phyloP scores from a whole-genome alignment of 805 yeast species.

The Lipomyces mesembrius region DNA sequence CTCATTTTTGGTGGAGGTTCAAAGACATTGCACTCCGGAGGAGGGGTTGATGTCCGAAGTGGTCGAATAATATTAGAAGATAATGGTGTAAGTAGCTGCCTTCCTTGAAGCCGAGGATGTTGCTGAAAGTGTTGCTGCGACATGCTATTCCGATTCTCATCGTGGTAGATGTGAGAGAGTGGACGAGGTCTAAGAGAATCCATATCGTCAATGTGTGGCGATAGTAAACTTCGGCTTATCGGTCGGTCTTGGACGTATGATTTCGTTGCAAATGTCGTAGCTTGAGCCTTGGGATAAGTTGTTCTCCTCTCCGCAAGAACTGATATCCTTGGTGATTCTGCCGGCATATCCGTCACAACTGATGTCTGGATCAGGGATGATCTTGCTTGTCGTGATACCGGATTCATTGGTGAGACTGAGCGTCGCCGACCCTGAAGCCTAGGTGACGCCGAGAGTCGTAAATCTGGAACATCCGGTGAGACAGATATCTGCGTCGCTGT shows the following conservation, averaged over 20 bases:
- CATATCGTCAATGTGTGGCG: constrained; percentile 8
- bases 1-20: constrained; percentile 39
- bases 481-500: neutral
- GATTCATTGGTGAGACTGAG: neutral
- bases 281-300: neutral
- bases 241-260: neutral
- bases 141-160: constrained; percentile 15
- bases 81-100: constrained; percentile 36
- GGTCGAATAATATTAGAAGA: constrained; percentile 39
- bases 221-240: constrained; percentile 8
- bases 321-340: neutral
- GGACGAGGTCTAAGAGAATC: constrained; percentile 13
- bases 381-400: neutral
- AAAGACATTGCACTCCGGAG: constrained; percentile 19
- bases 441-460: neutral
- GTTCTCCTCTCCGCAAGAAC: neutral
- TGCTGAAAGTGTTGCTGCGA: neutral
- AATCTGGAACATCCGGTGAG: neutral
- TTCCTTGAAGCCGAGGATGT: constrained; percentile 18
- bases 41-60: constrained; percentile 29
- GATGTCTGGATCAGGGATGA: neutral
- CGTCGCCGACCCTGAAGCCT: neutral
- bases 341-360: neutral
- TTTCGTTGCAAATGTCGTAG: neutral
- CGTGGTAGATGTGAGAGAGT: constrained; percentile 17